Base-by-base conservation (phyloP, 1,139 yeast genomes). In the Suhomyces anneliseae region DNA sequence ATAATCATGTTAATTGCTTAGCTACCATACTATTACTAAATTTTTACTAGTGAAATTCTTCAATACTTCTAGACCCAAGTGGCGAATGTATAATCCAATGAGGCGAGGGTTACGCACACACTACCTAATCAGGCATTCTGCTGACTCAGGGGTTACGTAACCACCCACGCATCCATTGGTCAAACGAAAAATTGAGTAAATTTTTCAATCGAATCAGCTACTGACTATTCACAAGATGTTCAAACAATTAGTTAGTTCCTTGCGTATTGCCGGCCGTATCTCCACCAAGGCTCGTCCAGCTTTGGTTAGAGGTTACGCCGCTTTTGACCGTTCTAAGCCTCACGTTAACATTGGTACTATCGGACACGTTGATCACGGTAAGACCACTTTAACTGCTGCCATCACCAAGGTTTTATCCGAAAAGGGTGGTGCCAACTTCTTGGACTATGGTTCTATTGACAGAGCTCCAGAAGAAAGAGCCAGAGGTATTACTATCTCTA, bases 401-500 rank as follows among this genome's bases (percentile, higher is more conserved):
- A 92, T 93, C 77, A 93, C 99, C 74, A 93, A 93, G 78, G 93
- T 90, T 51, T 81, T 93, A 57, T 79, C 97, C 45, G 82, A 79
- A 61, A 79, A 79, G 64, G 98, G 98, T 66, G 96, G 96, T 66
- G 98, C 98, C 54, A 77, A 75, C 62, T 93, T 92, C 81, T 81
- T 90, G 76, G 98, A 93, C 70, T 93, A 93, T 69, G 80, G 90
- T 49, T 74, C 97, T 53, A 93, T 93, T 65, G 99, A 93, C 75
- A 89, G 90, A 76, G 99, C 99, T 45, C 99, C 99, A 57, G 99
- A 93, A 78, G 99, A 93, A 81, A 87, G 97, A 78, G 98, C 97
- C 49, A 90, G 99, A 82, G 99, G 99, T 83, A 93, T 93, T 72
- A 93, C 99, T 56, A 93, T 93, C 66, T 90, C 97, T 47, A 86